Conservation (phyloP, 306 rosid genomes). For the Quercus dentata region DNA sequence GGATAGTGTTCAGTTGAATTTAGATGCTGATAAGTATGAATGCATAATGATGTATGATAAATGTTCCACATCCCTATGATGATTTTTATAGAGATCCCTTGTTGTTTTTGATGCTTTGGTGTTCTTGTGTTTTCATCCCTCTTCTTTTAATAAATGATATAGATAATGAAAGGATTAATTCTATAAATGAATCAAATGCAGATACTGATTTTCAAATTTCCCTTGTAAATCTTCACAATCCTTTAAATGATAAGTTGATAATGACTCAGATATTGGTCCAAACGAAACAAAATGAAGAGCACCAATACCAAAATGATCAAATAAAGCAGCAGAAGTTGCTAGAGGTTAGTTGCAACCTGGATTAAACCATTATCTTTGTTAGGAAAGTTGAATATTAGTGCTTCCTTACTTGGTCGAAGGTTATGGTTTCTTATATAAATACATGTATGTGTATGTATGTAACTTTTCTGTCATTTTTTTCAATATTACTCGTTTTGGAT, state of each 20-base stretch:
- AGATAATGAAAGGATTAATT: constrained; percentile 4
- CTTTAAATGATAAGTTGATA: constrained; percentile 8
- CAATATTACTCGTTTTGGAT: background rate
- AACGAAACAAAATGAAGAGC: constrained; percentile 12
- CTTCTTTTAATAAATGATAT: background rate
- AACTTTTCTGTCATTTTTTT: background rate
- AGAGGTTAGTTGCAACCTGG: constrained; percentile 16
- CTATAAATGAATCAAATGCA: background rate
- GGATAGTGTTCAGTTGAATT: background rate
- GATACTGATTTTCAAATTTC: background rate
- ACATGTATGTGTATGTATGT: background rate
- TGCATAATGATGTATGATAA: background rate
- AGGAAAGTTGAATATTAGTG: constrained; percentile 4
- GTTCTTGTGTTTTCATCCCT: constrained; percentile 5
- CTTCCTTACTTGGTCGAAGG: constrained; percentile 5
- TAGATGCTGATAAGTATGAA: background rate
- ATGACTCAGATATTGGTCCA: constrained; percentile 25
- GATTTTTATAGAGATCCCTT: constrained; percentile 3
- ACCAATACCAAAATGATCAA: constrained; percentile 24
- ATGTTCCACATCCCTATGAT: background rate
- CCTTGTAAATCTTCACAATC: background rate
- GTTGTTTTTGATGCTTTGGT: background rate
- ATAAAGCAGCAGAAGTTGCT: constrained; percentile 28
- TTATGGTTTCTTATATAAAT: background rate
- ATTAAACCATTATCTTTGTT: constrained; percentile 18